A percentile compares a stretch with the other conserved stretches of the same genome.
Evolutionary conservation across 768 basidiomycete species (phyloP).

Genomic region (Coprinellus aureogranulatus): DNA sequence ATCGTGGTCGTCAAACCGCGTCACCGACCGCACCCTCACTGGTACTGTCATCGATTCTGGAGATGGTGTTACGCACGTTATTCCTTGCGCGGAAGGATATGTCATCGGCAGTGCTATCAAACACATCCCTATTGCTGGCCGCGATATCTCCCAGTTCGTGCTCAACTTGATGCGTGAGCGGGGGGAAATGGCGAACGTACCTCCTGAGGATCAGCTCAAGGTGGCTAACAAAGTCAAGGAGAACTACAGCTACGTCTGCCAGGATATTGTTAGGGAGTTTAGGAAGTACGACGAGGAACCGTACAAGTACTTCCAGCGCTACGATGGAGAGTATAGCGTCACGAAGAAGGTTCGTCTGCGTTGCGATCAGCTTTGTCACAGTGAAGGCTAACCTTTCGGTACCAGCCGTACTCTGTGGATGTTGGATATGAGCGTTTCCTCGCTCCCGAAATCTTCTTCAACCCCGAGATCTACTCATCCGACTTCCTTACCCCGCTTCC

Average conservation of each 20-base stretch:
- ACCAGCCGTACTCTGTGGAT: conserved; percentile 60
- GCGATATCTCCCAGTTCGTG: conserved; percentile 96
- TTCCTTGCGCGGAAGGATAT: conserved; percentile 94
- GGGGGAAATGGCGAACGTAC: conserved; percentile 85
- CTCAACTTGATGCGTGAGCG: conserved; percentile 94
- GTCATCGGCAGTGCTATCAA: conserved; percentile 99
- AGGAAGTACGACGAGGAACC: conserved; percentile 97
- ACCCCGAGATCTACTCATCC: conserved; percentile 96
- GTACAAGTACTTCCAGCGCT: conserved; percentile 90
- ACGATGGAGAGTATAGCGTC: conserved; percentile 89
- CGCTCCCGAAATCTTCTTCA: conserved; percentile 99
- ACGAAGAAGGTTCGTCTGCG: conserved; percentile 85
- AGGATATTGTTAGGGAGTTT: conserved; percentile 98
- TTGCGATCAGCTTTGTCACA: not conserved
- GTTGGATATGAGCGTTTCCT: conserved; percentile 99
- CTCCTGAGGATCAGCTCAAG: conserved; percentile 90
- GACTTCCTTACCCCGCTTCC: conserved; percentile 97
- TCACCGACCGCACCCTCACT: conserved; percentile 86
- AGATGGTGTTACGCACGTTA: conserved; percentile 99
- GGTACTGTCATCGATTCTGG: conserved; percentile 99
- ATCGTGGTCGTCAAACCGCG: conserved; percentile 91
- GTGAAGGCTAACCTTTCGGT: not conserved
- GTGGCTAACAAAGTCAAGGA: conserved; percentile 96
- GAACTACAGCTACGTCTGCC: conserved; percentile 96
- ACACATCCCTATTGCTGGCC: conserved; percentile 97